Evolutionary conservation across 2,329 filamentous ascomycete species (phyloP).

Genomic region (Aspergillus tamarii): DNA sequence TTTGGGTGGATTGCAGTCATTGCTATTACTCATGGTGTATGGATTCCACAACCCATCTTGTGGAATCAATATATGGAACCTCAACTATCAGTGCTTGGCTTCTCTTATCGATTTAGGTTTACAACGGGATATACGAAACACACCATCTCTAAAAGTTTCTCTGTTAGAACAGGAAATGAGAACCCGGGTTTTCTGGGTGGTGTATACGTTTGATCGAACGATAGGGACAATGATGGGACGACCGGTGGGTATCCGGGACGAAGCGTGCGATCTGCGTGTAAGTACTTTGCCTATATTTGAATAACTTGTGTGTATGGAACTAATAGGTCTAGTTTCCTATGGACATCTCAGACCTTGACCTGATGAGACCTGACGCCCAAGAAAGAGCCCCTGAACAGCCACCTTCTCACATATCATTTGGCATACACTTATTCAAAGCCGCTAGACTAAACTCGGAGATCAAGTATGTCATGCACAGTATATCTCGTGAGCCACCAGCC

Average conservation of each 20-base stretch:
- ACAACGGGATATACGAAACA: constrained; percentile 53
- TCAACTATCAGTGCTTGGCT: constrained; percentile 60
- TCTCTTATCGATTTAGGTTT: constrained; percentile 56
- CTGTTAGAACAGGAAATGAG: constrained; percentile 57
- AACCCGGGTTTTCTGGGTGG: constrained; percentile 60
- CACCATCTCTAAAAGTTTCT: constrained; percentile 43
- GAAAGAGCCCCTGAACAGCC: constrained; percentile 18
- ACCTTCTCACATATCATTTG: constrained; percentile 43
- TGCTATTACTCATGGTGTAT: constrained; percentile 50
- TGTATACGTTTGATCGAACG: constrained; percentile 56
- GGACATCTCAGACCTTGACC: constrained; percentile 16
- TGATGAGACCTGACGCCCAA: not conserved
- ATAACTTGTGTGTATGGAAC: not conserved
- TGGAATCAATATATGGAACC: constrained; percentile 56
- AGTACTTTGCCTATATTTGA: constrained; percentile 13
- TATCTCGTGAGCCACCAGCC: constrained; percentile 50
- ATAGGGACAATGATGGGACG: constrained; percentile 61
- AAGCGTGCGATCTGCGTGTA: constrained; percentile 58
- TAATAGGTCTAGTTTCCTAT: constrained; percentile 27
- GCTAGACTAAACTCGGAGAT: constrained; percentile 58
- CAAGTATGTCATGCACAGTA: constrained; percentile 60
- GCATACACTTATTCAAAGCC: constrained; percentile 52
- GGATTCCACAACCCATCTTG: constrained; percentile 56
- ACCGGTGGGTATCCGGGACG: constrained; percentile 58
- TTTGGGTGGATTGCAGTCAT: constrained; percentile 53